These are phyloP conservation scores for Hygrophorus pudorinus DNA, from an alignment of 768 basidiomycete species.

Conservation along the genomic window DNA sequence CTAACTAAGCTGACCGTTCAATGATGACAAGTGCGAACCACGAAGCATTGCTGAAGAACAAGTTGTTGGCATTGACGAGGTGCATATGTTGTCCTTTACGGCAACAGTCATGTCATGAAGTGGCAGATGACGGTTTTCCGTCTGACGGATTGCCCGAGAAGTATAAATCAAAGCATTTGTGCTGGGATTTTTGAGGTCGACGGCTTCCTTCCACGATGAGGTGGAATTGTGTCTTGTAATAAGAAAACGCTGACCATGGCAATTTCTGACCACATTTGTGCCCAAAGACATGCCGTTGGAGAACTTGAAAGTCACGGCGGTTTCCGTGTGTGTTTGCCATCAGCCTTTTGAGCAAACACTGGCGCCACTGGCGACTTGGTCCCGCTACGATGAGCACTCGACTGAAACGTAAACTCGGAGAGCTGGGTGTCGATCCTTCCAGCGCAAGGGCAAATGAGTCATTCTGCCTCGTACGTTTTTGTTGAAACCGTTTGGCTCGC, in stretches of 20 bases:
- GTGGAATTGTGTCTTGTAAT: no score
- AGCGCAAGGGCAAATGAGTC: conserved; percentile 69
- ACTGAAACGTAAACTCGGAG: conserved; percentile 79
- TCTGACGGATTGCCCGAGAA: conserved; percentile 10
- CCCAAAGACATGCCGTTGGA: no score
- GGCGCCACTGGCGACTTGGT: no score
- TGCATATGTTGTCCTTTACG: conserved; percentile 85
- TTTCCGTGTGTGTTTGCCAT: no score
- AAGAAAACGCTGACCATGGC: no score
- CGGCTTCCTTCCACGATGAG: conserved; percentile 17
- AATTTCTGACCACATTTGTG: no score
- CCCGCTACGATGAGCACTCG: conserved; percentile 30
- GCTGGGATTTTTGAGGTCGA: conserved; percentile 26
- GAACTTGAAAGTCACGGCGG: no score
- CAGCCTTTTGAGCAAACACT: no score
- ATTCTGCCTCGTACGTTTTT: conserved; percentile 62
- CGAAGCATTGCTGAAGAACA: conserved; percentile 72
- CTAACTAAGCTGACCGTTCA: neutral
- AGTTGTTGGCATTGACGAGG: conserved; percentile 48
- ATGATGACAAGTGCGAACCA: conserved; percentile 25
- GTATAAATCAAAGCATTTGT: conserved; percentile 50
- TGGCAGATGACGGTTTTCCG: conserved; percentile 11
- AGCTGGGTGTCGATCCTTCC: conserved; percentile 64
- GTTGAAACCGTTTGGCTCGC: conserved; percentile 1
- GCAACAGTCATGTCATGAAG: conserved; percentile 45